Conservation (phyloP, 1,139 yeast species). For the Yarrowia galli region DNA sequence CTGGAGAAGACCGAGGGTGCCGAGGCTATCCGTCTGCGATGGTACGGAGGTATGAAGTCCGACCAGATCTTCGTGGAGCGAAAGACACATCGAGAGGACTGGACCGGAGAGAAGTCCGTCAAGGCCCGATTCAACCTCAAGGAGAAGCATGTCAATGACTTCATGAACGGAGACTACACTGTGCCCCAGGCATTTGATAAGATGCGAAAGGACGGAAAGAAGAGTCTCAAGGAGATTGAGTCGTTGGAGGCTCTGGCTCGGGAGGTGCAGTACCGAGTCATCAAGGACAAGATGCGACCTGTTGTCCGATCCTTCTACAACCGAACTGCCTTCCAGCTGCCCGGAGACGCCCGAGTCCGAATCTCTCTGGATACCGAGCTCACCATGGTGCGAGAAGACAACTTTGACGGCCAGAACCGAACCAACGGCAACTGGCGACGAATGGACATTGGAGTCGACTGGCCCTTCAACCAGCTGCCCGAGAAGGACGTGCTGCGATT, state of each 20-base stretch:
- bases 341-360: slow-evolving; percentile 98
- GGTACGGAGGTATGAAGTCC: slow-evolving; percentile 98
- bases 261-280: slow-evolving; percentile 88
- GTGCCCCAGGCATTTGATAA: slow-evolving; percentile 91
- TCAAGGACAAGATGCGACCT: slow-evolving; percentile 86
- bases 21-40: slow-evolving; percentile 95
- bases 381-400: slow-evolving; percentile 95
- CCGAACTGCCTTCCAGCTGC: slow-evolving; percentile 97
- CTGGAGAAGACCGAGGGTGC: slow-evolving; percentile 98
- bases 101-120: slow-evolving; percentile 99
- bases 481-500: slow-evolving; percentile 87
- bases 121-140: slow-evolving; percentile 93
- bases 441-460: slow-evolving; percentile 97
- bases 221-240: slow-evolving; percentile 84
- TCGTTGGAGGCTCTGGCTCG: slow-evolving; percentile 88
- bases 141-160: slow-evolving; percentile 87
- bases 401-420: slow-evolving; percentile 91
- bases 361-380: slow-evolving; percentile 96
- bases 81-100: slow-evolving; percentile 97
- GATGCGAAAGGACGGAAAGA: slow-evolving; percentile 90
- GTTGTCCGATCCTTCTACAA: slow-evolving; percentile 95
- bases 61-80: slow-evolving; percentile 95
- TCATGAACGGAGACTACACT: slow-evolving; percentile 81
- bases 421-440: slow-evolving; percentile 96
- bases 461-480: slow-evolving; percentile 86